A percentile compares a stretch with the other conserved stretches of the same genome.
Evolutionary conservation across 1,284 basidiomycete genomes (phyloP).

Genomic region (Marasmius sp.): DNA sequence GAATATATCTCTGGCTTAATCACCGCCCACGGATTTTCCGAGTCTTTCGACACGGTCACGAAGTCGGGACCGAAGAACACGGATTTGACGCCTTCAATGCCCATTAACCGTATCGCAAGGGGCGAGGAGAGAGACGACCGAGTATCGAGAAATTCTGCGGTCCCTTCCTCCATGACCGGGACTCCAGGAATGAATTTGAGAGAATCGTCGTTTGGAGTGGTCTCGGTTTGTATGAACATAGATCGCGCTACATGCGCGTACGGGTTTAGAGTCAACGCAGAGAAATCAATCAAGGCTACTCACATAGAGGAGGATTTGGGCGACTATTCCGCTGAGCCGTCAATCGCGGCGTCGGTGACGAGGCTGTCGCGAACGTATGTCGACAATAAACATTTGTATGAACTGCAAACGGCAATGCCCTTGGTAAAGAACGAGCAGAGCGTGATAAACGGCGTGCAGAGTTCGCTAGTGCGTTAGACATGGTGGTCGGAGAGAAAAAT

Average conservation of each 20-base stretch:
- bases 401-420: background rate
- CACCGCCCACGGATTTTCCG: conserved; percentile 83
- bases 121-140: conserved; percentile 84
- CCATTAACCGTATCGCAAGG: conserved; percentile 90
- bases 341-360: background rate
- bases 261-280: background rate
- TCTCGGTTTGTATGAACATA: conserved; percentile 98
- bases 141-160: conserved; percentile 93
- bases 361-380: background rate
- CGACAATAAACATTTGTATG: background rate
- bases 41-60: conserved; percentile 93
- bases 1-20: conserved; percentile 99
- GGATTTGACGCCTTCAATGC: conserved; percentile 84
- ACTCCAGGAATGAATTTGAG: conserved; percentile 97
- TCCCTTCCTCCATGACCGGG: conserved; percentile 83
- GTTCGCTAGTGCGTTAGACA: background rate
- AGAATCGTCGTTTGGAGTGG: conserved; percentile 96
- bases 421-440: background rate
- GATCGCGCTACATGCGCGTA: conserved; percentile 59
- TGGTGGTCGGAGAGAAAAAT: background rate
- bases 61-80: conserved; percentile 99
- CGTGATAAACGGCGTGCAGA: background rate
- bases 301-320: background rate
- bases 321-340: background rate
- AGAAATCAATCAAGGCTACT: background rate